phyloP scores from a whole-genome alignment of 2,329 filamentous ascomycete species.

The Acrocalymma vagum region DNA sequence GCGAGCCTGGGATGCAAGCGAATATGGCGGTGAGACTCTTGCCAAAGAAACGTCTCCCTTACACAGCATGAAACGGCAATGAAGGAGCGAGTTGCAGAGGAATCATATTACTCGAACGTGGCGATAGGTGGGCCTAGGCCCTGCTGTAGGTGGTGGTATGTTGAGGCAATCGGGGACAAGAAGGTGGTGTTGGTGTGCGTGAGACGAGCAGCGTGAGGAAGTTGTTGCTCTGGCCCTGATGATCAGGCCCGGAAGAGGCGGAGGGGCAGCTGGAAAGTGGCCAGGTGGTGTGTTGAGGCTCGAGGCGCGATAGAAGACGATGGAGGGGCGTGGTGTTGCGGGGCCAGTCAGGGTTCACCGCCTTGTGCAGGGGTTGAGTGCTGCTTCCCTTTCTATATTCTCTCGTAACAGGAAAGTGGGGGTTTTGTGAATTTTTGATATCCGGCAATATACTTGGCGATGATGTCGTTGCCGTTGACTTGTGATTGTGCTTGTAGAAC shows the following conservation, averaged over 20 bases:
- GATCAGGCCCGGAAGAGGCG: neutral
- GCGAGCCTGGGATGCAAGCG: no score
- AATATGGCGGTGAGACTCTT: constrained; percentile 21
- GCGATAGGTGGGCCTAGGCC: constrained; percentile 14
- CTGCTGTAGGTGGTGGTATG: constrained; percentile 3
- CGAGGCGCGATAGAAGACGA: no score
- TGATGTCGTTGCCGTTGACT: neutral
- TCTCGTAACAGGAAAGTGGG: constrained; percentile 40
- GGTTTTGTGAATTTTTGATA: constrained; percentile 18
- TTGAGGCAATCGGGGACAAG: constrained; percentile 1
- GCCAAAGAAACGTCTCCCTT: constrained; percentile 8
- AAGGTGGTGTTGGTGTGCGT: neutral
- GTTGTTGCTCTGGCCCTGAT: neutral
- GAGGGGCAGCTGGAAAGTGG: constrained; percentile 23
- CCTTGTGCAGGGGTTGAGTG: constrained; percentile 27
- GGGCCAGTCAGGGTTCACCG: constrained; percentile 27
- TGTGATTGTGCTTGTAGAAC: constrained; percentile 12
- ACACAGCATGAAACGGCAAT: constrained; percentile 10
- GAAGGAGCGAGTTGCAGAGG: constrained; percentile 1
- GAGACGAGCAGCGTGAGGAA: neutral
- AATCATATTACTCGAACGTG: constrained; percentile 1
- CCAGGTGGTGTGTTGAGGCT: constrained; percentile 15
- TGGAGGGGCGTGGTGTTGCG: constrained; percentile 39
- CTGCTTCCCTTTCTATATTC: constrained; percentile 17
- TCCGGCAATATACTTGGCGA: neutral